These are phyloP conservation scores for Lotus japonicus DNA, from an alignment of 306 rosid genomes.

Conservation along the genomic window DNA sequence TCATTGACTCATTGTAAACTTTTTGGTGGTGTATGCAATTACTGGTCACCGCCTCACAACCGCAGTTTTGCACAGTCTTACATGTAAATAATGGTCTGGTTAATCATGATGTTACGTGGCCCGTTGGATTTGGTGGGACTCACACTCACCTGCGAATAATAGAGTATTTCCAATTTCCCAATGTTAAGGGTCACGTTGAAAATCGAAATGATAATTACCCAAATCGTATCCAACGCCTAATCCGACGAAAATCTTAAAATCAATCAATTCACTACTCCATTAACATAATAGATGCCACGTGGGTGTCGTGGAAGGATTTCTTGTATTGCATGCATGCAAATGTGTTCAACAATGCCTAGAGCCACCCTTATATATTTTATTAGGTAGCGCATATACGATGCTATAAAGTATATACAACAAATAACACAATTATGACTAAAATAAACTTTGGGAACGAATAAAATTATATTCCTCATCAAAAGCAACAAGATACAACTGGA, in stretches of 20 bases:
- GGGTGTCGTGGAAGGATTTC: conserved; percentile 41
- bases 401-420: conserved; percentile 7
- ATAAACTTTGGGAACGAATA: conserved; percentile 54
- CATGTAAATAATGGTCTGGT: conserved; percentile 14
- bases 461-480: conserved; percentile 80
- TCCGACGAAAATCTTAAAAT: conserved; percentile 21
- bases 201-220: background rate
- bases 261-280: conserved; percentile 5
- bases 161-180: conserved; percentile 44
- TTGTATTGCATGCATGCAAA: conserved; percentile 71
- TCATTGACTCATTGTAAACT: too few relatives aligned
- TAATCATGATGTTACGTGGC: conserved; percentile 60
- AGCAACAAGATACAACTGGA: conserved; percentile 94
- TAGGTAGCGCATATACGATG: background rate
- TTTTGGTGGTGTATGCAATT: conserved; percentile 9
- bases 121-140: conserved; percentile 88
- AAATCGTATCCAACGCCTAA: conserved; percentile 33
- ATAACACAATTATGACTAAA: conserved; percentile 24
- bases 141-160: conserved; percentile 25
- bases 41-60: conserved; percentile 30
- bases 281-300: conserved; percentile 52
- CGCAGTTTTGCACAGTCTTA: conserved; percentile 32
- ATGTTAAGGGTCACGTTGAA: conserved; percentile 6
- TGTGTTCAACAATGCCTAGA: conserved; percentile 19
- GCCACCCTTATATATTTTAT: background rate